Conservation (phyloP, 1,284 basidiomycete genomes). For the Ganoderma sinense region DNA sequence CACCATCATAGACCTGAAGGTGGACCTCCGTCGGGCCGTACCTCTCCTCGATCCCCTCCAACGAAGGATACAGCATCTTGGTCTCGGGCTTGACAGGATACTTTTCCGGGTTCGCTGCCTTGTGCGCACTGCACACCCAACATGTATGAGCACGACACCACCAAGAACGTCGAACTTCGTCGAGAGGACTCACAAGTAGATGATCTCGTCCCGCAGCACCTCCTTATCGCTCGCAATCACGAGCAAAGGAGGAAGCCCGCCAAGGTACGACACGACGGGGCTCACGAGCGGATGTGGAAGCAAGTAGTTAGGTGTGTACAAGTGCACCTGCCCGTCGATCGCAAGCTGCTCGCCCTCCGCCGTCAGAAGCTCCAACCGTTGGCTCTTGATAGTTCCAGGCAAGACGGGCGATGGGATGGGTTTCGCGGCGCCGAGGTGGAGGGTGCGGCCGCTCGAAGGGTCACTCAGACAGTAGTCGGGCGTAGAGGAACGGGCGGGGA, state of each 20-base stretch:
- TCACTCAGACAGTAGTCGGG: conserved; percentile 23
- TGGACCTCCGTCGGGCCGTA: conserved; percentile 87
- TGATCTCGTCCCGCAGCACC: conserved; percentile 91
- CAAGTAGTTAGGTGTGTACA: conserved; percentile 90
- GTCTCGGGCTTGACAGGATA: conserved; percentile 74
- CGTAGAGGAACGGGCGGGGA: conserved; percentile 12
- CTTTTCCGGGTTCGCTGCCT: conserved; percentile 84
- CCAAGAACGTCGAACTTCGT: not conserved
- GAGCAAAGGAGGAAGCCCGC: conserved; percentile 89
- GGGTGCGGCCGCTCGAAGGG: conserved; percentile 23
- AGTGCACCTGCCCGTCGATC: conserved; percentile 81
- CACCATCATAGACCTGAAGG: conserved; percentile 87
- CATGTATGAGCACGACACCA: not conserved
- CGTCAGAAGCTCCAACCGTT: conserved; percentile 53
- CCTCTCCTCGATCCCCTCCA: conserved; percentile 70
- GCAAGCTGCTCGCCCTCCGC: conserved; percentile 58
- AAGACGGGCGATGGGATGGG: conserved; percentile 47
- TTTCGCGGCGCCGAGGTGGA: conserved; percentile 53
- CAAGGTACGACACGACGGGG: conserved; percentile 84
- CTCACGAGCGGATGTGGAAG: conserved; percentile 89
- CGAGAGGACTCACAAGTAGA: conserved; percentile 83
- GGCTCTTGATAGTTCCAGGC: conserved; percentile 37
- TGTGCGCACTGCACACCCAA: conserved; percentile 78
- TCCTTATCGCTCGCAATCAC: conserved; percentile 92
- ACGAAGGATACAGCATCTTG: conserved; percentile 67